Conservation (phyloP, 1,139 yeast genomes). For the Geotrichum europaeum region DNA sequence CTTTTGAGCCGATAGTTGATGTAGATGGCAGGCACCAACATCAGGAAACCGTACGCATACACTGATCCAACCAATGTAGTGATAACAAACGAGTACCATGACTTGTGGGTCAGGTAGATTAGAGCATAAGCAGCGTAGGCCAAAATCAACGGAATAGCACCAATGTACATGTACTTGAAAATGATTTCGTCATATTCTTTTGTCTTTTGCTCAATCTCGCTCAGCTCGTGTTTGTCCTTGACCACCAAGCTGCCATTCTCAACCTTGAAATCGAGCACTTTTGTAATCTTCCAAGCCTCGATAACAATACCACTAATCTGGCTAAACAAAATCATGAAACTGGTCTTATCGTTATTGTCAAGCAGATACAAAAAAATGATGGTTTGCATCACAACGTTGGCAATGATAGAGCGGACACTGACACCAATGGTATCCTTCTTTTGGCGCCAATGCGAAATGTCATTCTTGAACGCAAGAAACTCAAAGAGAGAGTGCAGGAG, state of each 20-base stretch:
- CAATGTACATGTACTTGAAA: conserved; percentile 37
- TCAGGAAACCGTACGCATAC: conserved; percentile 40
- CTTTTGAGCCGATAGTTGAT: conserved; percentile 40
- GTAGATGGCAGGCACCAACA: conserved; percentile 38
- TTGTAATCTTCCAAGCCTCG: conserved; percentile 42
- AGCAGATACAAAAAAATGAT: conserved; percentile 37
- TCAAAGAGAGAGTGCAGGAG: conserved; percentile 37
- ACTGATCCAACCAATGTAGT: conserved; percentile 40
- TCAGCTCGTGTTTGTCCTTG: conserved; percentile 35
- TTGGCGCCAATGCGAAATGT: conserved; percentile 38
- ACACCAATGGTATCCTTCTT: conserved; percentile 39
- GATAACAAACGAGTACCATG: conserved; percentile 40
- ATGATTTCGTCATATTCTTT: conserved; percentile 40
- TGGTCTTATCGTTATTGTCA: conserved; percentile 39
- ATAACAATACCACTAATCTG: conserved; percentile 39
- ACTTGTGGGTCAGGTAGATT: conserved; percentile 37
- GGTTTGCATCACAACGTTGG: conserved; percentile 39
- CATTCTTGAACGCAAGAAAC: conserved; percentile 39
- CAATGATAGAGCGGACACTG: conserved; percentile 38
- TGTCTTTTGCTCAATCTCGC: conserved; percentile 38
- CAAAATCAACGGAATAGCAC: conserved; percentile 36
- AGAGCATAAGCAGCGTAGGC: conserved; percentile 38
- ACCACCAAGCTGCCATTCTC: conserved; percentile 24
- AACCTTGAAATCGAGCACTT: conserved; percentile 33
- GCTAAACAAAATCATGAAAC: conserved; percentile 36